phyloP scores from a whole-genome alignment of 2,329 filamentous ascomycete genomes.

The Sporothrix curviconia region DNA sequence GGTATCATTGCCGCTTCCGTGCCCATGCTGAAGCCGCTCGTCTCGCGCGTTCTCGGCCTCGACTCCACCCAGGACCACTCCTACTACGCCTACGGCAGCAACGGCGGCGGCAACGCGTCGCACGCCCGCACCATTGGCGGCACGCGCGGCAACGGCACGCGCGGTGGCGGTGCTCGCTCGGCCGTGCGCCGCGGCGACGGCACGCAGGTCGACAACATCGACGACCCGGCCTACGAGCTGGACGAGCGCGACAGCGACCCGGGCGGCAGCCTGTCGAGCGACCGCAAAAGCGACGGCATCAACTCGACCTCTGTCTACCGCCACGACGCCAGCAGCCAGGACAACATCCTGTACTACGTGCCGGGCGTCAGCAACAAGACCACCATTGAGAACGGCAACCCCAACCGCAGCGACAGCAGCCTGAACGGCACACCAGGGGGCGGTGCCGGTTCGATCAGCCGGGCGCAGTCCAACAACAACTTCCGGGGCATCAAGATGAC shows the following conservation, averaged over 20 bases:
- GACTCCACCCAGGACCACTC: conserved; percentile 15
- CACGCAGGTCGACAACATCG: background rate
- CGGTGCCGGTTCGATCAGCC: background rate
- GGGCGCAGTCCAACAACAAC: background rate
- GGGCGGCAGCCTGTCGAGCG: background rate
- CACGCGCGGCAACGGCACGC: background rate
- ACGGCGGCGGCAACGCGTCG: background rate
- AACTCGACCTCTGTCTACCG: conserved; percentile 1
- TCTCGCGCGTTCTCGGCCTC: conserved; percentile 26
- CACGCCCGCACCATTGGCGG: background rate
- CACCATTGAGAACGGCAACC: background rate
- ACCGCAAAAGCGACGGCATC: conserved; percentile 3
- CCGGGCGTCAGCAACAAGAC: conserved; percentile 1
- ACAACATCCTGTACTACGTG: conserved; percentile 7
- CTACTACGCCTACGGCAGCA: conserved; percentile 12
- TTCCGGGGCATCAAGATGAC: conserved; percentile 3
- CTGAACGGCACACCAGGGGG: conserved; percentile 1
- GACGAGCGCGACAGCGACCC: conserved; percentile 10
- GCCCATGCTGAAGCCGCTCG: conserved; percentile 33
- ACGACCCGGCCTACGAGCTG: conserved; percentile 6
- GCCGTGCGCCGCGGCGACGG: background rate
- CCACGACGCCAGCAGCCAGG: conserved; percentile 6
- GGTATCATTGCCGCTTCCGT: conserved; percentile 35
- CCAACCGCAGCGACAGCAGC: conserved; percentile 3
- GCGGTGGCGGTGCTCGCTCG: background rate